phyloP scores from a whole-genome alignment of 352 stramenopile species.

The Globisporangium megalacanthum region DNA sequence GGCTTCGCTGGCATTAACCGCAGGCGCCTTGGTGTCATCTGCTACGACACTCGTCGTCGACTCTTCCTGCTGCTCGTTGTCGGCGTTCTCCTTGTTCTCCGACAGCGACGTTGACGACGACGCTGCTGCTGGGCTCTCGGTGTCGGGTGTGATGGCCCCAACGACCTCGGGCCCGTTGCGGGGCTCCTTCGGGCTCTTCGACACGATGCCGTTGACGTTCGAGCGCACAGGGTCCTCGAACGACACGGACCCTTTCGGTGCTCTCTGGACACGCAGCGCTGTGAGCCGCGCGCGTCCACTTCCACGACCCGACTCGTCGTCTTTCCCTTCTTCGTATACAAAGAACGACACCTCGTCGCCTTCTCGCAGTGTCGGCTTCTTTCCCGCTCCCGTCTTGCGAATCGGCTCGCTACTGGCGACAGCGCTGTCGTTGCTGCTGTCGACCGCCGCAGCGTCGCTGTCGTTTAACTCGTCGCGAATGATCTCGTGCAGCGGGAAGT shows the following conservation, averaged over 20 bases:
- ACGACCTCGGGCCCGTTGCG: conserved; percentile 55
- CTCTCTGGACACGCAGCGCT: conserved; percentile 61
- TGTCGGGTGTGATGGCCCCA: conserved; percentile 37
- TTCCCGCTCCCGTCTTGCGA: conserved; percentile 11
- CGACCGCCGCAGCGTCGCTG: background rate
- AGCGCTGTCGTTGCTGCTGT: conserved; percentile 12
- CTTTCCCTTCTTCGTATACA: conserved; percentile 55
- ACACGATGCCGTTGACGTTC: conserved; percentile 53
- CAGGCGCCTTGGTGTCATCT: background rate
- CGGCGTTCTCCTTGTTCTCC: conserved; percentile 7
- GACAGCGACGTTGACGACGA: background rate
- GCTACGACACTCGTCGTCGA: background rate
- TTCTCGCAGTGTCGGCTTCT: conserved; percentile 28
- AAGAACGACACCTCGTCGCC: conserved; percentile 79
- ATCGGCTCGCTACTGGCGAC: conserved; percentile 7
- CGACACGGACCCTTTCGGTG: conserved; percentile 45
- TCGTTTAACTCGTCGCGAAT: conserved; percentile 1
- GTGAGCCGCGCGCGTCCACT: conserved; percentile 34
- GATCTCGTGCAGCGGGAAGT: conserved; percentile 69
- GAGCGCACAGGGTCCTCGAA: conserved; percentile 59
- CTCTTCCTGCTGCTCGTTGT: conserved; percentile 7
- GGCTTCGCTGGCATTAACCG: background rate
- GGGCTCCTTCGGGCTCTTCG: conserved; percentile 60
- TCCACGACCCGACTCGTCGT: conserved; percentile 26
- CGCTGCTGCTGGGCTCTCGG: background rate